Evolutionary conservation across 768 basidiomycete species (phyloP).

Genomic region (Lactarius hatsudake): DNA sequence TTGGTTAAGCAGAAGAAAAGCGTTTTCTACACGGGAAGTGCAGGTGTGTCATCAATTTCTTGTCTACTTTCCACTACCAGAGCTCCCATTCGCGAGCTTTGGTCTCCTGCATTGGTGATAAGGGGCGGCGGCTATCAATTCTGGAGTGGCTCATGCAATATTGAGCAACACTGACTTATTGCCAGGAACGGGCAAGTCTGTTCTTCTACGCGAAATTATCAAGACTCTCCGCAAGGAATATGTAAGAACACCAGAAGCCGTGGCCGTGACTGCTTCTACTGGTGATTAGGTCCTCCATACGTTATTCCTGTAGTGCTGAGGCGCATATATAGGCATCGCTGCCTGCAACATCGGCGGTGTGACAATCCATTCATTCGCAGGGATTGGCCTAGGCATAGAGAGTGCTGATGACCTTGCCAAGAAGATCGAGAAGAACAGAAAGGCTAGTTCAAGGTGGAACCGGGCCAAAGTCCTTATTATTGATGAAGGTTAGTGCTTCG

Average conservation of each 20-base stretch:
- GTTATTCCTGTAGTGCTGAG: background rate
- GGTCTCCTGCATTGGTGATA: constrained; percentile 6
- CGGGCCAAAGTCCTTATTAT: constrained; percentile 82
- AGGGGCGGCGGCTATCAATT: background rate
- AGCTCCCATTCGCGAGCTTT: constrained; percentile 10
- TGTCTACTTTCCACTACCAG: background rate
- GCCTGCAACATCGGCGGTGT: constrained; percentile 97
- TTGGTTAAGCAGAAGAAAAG: constrained; percentile 72
- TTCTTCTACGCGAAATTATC: constrained; percentile 90
- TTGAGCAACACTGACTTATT: constrained; percentile 1
- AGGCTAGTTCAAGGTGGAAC: constrained; percentile 75
- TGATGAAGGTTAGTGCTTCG: constrained; percentile 59
- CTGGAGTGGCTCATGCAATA: background rate
- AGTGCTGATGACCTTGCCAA: constrained; percentile 54
- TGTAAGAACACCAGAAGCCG: constrained; percentile 56
- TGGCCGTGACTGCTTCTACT: constrained; percentile 94
- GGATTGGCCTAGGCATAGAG: constrained; percentile 82
- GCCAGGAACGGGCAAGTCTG: constrained; percentile 93
- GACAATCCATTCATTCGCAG: constrained; percentile 95
- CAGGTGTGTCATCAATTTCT: constrained; percentile 54
- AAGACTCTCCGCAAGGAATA: constrained; percentile 58
- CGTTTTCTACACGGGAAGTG: constrained; percentile 96
- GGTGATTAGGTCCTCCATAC: constrained; percentile 42
- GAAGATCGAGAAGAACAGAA: constrained; percentile 80
- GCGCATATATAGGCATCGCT: constrained; percentile 63